Evolutionary conservation across 2,329 filamentous ascomycete genomes (phyloP).

Genomic region (Ilyonectria robusta): DNA sequence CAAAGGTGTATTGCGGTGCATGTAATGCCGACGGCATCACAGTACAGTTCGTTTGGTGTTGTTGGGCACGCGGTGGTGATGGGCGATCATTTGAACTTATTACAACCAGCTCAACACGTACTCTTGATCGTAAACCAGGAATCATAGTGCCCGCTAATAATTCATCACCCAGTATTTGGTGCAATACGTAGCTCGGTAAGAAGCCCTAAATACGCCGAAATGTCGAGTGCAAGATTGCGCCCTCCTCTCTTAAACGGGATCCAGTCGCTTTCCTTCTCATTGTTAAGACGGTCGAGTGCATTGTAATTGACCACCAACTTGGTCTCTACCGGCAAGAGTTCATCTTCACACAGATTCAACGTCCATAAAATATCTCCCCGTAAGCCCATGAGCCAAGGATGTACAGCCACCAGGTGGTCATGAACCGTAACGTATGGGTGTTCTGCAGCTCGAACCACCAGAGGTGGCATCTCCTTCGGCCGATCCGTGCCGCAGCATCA

Average conservation of each 20-base stretch:
- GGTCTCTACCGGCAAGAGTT: not conserved
- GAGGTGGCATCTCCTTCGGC: not conserved
- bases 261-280: not conserved
- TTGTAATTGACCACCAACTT: conserved; percentile 1
- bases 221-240: not conserved
- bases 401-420: conserved; percentile 38
- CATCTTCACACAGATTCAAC: not conserved
- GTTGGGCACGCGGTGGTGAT: too few species aligned
- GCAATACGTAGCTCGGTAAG: too few species aligned
- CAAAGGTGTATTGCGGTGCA: too few species aligned
- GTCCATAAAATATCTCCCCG: not conserved
- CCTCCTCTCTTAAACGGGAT: not conserved
- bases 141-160: too few species aligned
- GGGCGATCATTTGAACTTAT: too few species aligned
- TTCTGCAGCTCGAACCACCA: not conserved
- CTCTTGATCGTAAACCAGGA: too few species aligned
- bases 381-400: conserved; percentile 37
- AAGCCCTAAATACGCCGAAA: too few species aligned
- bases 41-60: too few species aligned
- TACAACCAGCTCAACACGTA: too few species aligned
- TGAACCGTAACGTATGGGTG: conserved; percentile 36
- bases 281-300: not conserved
- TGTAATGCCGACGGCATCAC: too few species aligned
- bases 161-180: too few species aligned
- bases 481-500: conserved; percentile 14